phyloP scores from a whole-genome alignment of 2,329 filamentous ascomycete genomes.

The Aspergillus pseudoviridinutans region DNA sequence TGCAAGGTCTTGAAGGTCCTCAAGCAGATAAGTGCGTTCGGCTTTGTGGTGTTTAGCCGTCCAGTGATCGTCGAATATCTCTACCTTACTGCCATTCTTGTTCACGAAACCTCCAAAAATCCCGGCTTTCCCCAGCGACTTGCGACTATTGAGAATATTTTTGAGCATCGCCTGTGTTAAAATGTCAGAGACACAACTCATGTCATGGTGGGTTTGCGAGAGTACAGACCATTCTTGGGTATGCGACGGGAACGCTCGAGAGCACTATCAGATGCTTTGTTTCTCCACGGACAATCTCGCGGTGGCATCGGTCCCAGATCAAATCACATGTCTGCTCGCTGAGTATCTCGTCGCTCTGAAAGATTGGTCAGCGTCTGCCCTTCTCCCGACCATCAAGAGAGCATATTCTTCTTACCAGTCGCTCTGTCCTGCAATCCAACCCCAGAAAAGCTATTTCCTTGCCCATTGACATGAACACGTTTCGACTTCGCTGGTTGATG shows the following conservation, averaged over 20 bases:
- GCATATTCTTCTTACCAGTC: conserved; percentile 51
- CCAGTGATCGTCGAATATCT: conserved; percentile 96
- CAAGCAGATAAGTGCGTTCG: conserved; percentile 80
- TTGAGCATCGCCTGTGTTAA: conserved; percentile 58
- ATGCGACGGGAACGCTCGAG: conserved; percentile 77
- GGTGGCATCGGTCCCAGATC: conserved; percentile 79
- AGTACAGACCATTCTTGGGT: conserved; percentile 66
- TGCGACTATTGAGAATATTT: conserved; percentile 75
- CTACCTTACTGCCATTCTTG: conserved; percentile 85
- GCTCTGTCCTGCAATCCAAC: conserved; percentile 86
- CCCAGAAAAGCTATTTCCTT: conserved; percentile 76
- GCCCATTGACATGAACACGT: conserved; percentile 79
- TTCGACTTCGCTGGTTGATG: conserved; percentile 80
- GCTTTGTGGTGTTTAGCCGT: conserved; percentile 91
- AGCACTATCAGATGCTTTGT: conserved; percentile 88
- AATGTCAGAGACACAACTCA: conserved; percentile 32
- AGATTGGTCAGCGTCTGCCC: conserved; percentile 18
- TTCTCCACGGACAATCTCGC: conserved; percentile 75
- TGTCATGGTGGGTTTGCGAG: conserved; percentile 15
- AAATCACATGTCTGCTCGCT: conserved; percentile 77
- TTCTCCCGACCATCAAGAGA: neutral
- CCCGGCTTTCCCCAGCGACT: conserved; percentile 78
- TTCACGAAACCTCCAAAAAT: conserved; percentile 77
- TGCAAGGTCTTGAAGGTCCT: conserved; percentile 88
- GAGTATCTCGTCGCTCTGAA: conserved; percentile 68